Evolutionary conservation across 169 alveolate genomes (phyloP), one percentile per base, ranked within the genome.

Genomic region (Eimeria acervulina): DNA sequence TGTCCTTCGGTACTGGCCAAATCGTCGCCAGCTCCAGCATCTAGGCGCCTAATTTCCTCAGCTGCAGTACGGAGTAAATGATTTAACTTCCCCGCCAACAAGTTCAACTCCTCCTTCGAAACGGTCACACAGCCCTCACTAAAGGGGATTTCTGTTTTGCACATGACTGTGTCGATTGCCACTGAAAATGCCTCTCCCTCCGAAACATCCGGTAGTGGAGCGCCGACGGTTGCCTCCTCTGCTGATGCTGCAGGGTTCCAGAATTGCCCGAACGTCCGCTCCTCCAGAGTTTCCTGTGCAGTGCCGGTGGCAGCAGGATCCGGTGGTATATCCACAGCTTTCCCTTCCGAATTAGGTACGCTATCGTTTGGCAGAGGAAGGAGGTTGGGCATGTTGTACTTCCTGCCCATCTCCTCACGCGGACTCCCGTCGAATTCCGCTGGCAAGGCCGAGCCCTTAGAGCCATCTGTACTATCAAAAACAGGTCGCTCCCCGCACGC

Each of bases 21-120:
- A 8, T 81, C 90, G n/a, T 52, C 47, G 33, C 28, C 52, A n/a
- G 47, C 42, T 15, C 74, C 66, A 51, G 28, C n/a, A 28, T 81
- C 72, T 36, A 81, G 28, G 74, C 47, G 90, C 38, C 38, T 70
- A 52, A 81, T 31, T 52, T 81, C 90, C 42, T 81, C 90, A 26
- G 90, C 70, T 81, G 90, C 90, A 40, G 70, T 33, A 51, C 66
- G 90, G 74, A 81, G 70, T 44, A 81, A 0, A 52, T 81, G n/a
- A 33, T 4, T 81, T 31, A 81, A 51, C 55, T 28, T 47, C 72
- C 90, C 40, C 28, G 68, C 61, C 47, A 52, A 72, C 42, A 81
- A 47, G 28, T 52, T 33, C 70, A 40, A 52, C 74, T 81, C 70
- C 17, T 81, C 90, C 28, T 81, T 47, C 40, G 90, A 81, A 47